Base-by-base conservation (phyloP, 805 yeast genomes). In the Starmerella sirachaensis region DNA sequence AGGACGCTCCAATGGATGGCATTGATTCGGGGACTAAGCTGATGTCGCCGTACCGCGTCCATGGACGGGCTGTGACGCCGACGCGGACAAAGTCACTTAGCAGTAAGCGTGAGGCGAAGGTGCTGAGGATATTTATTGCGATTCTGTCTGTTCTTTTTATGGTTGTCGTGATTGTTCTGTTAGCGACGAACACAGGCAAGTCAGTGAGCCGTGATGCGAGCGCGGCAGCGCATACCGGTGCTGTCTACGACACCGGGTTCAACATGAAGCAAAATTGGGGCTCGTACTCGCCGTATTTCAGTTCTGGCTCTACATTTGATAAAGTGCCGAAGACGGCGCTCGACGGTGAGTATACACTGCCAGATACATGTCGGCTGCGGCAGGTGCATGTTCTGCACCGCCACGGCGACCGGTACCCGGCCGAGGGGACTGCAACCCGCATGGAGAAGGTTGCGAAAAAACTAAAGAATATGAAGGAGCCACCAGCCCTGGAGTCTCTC, bases 341-440 rank as follows among this genome's bases (percentile, higher is more conserved):
- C 21, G 43, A 39, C 33, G 58, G 57, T 14, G 49, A 44, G 33
- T 47, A 48, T 24, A 52, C 55, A 6, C 43, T 55, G 18, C 58
- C 62, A 3, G 61, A 56, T 7, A 62, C 61, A 31, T 76, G 81
- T 56, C 50, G 57, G 5, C 62, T 76, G 38, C 72, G 71, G 48
- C 88, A 79, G 56, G 82, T 78, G 8, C 84, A 78, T 47, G 58
- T 79, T 17, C 59, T 78, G 35, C 74, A 76, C 48, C 69, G 94
- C 52, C 93, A 83, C 52, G 93, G 88, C 16, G 91, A 81, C 56
- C 63, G 93, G 46, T 79, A 65, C 51, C 84, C 83, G 3, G 68
- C 79, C 3, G 55, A 48, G 3, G 59, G 62, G n/a, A 60, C 65
- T 3, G 59, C 54, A 18, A 48, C 54, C 5, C 62, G 62, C 40